Percentiles rank a stretch among this genome's conserved stretches.
phyloP scores from a whole-genome alignment of 2,329 filamentous ascomycete genomes.

The Penicillium sp. region DNA sequence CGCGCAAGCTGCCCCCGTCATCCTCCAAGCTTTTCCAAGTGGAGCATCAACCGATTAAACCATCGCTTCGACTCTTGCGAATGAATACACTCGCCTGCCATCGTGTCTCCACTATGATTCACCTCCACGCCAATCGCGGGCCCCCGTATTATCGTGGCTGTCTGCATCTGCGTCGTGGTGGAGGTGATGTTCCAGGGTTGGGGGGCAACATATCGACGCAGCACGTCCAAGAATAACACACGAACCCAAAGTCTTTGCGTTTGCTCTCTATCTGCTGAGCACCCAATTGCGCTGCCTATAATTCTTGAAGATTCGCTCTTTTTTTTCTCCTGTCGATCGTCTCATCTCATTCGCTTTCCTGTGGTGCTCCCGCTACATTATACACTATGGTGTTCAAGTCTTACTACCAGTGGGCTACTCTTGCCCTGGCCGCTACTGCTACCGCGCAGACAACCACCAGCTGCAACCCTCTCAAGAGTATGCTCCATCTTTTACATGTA shows the following conservation, averaged over 20 bases:
- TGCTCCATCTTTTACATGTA: neutral
- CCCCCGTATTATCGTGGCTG: neutral
- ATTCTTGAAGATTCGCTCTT: neutral
- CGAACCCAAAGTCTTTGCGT: neutral
- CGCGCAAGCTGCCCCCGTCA: constrained; percentile 9
- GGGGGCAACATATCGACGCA: neutral
- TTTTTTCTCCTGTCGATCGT: neutral
- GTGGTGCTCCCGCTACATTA: neutral
- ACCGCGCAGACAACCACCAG: constrained; percentile 72
- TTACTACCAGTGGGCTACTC: constrained; percentile 29
- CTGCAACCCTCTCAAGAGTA: constrained; percentile 66
- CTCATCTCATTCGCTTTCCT: neutral
- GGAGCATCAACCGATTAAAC: neutral
- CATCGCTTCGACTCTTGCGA: neutral
- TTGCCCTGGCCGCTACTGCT: constrained; percentile 27
- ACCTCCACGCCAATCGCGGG: neutral
- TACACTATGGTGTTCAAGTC: constrained; percentile 22
- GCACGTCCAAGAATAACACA: constrained; percentile 4
- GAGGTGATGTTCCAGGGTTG: constrained; percentile 3
- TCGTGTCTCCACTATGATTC: neutral
- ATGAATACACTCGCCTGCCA: neutral
- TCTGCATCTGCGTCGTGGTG: neutral
- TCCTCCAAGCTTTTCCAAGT: constrained; percentile 18
- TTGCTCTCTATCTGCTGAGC: neutral
- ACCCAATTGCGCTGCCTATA: neutral